Evolutionary conservation across 306 rosid genomes (phyloP).

Genomic region (Morella rubra): DNA sequence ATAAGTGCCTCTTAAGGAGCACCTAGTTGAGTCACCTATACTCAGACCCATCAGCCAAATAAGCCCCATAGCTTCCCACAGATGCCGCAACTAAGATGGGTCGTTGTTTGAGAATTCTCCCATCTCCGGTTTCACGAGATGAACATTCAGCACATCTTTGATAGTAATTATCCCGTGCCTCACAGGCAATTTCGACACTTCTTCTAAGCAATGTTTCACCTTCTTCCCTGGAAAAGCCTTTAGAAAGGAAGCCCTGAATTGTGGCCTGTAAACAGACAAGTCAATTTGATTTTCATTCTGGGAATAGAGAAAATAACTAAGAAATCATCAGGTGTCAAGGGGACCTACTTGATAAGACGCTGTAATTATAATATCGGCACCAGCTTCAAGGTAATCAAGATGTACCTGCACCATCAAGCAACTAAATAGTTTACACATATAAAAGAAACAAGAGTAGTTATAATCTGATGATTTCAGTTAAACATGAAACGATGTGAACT

Average conservation of each 20-base stretch:
- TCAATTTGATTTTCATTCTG: conserved; percentile 8
- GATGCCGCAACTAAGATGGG: conserved; percentile 50
- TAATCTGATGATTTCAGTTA: background rate
- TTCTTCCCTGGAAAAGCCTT: conserved; percentile 46
- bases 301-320: background rate
- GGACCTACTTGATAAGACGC: conserved; percentile 53
- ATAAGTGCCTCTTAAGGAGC: conserved; percentile 10
- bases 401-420: conserved; percentile 50
- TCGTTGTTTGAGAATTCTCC: conserved; percentile 38
- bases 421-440: background rate
- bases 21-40: conserved; percentile 43
- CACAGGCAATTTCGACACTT: conserved; percentile 53
- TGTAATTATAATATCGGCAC: conserved; percentile 55
- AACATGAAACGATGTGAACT: conserved; percentile 15
- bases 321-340: conserved; percentile 10
- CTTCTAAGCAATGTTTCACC: conserved; percentile 45
- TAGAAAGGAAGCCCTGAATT: conserved; percentile 51
- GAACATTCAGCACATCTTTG: conserved; percentile 36
- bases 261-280: conserved; percentile 46
- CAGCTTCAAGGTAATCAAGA: conserved; percentile 56
- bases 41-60: conserved; percentile 65
- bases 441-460: background rate
- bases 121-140: conserved; percentile 23
- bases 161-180: conserved; percentile 46
- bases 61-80: conserved; percentile 65